Base-by-base conservation (phyloP, 75 land plant species). In the Larix kaempferi region DNA sequence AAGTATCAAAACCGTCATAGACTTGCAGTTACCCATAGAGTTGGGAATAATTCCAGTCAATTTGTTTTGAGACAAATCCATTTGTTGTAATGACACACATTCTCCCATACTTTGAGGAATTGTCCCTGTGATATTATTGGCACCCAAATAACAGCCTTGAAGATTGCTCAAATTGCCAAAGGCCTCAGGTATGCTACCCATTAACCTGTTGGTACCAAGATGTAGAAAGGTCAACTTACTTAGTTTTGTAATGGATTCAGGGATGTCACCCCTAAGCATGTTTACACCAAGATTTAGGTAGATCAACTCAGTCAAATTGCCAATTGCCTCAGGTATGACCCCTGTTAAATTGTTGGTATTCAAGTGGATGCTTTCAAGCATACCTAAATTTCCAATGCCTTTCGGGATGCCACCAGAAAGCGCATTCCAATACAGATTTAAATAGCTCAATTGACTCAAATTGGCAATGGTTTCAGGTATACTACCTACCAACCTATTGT, bases 141-240 rank as follows among this genome's bases (percentile, higher is more conserved):
- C 3, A 27, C 3, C 35, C 26, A 63, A 26, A 25, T 2, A 23
- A 63, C 26, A 3, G 10, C 0, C 2, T 26, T 27, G 14, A 63
- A 63, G 66, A 33, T 63, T 27, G n/a, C 49, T 44, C 49, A 44
- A 44, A 44, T 44, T 44, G 8, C 49, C 1, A 44, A 6, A 6
- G 49, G 10, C 49, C 49, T 44, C 49, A 7, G 0, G 8, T 44
- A 44, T 44, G 49, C 10, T 44, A 44, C 49, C 49, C 49, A 44
- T 44, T 44, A 44, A 6, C 49, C 1, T 44, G 49, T 44, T 44
- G 49, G 6, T 44, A 44, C 49, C 8, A 6, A 60, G 62, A 22
- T 22, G 2, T 60, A 60, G 10, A 8, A 22, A 5, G 8, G 26
- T 60, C 26, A 94, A 71, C 25, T 82, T 63, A 55, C 56, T 73